phyloP scores from a whole-genome alignment of 2,329 filamentous ascomycete genomes.

The Plectosphaerella sp. region DNA sequence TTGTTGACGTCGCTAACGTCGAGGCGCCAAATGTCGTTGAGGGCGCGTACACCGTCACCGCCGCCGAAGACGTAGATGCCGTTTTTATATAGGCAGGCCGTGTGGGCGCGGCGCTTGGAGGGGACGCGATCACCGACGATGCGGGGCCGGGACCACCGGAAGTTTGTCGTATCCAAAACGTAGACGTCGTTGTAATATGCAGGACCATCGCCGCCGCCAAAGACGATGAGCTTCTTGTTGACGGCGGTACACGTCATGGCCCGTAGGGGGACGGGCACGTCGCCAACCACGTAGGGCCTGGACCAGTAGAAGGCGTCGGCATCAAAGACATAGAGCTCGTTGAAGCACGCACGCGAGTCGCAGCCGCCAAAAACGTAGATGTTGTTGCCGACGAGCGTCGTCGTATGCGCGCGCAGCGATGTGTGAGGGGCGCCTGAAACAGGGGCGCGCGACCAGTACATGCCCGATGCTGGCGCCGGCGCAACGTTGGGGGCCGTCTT shows the following conservation, averaged over 20 bases:
- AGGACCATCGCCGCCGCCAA: constrained; percentile 66
- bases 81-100: constrained; percentile 67
- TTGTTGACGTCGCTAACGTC: constrained; percentile 63
- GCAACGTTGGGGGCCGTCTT: constrained; percentile 55
- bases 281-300: constrained; percentile 58
- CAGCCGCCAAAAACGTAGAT: constrained; percentile 67
- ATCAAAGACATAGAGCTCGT: constrained; percentile 65
- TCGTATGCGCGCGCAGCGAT: constrained; percentile 61
- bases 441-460: constrained; percentile 67
- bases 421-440: constrained; percentile 59
- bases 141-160: constrained; percentile 59
- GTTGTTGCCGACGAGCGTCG: constrained; percentile 61
- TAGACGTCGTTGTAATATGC: constrained; percentile 71
- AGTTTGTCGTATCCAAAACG: constrained; percentile 66
- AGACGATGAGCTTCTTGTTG: constrained; percentile 65
- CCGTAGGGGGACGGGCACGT: constrained; percentile 59
- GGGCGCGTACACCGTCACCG: constrained; percentile 63
- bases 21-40: constrained; percentile 70
- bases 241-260: constrained; percentile 71
- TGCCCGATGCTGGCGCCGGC: constrained; percentile 61
- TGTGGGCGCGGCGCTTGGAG: constrained; percentile 61
- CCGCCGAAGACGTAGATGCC: constrained; percentile 70
- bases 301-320: constrained; percentile 69
- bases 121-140: constrained; percentile 55
- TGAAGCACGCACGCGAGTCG: constrained; percentile 63